Conservation (phyloP, 441 rosid genomes). For the Raphanus hybrid region DNA sequence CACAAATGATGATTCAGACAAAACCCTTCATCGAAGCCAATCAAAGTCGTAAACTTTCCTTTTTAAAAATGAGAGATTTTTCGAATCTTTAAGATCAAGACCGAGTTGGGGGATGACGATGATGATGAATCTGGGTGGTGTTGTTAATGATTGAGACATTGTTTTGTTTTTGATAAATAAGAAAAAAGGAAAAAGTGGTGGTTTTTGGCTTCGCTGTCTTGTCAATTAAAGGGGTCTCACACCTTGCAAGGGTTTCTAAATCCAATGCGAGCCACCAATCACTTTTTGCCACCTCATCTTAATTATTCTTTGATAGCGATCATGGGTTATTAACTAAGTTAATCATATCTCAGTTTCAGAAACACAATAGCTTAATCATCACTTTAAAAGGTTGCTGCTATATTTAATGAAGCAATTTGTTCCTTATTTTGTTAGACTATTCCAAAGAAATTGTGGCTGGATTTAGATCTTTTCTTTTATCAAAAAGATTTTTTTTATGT, state of each 20-base stretch:
- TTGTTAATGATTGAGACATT: slow-evolving; percentile 41
- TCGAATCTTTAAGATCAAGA: slow-evolving; percentile 35
- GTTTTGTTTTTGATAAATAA: slow-evolving; percentile 25
- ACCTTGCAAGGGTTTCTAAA: slow-evolving; percentile 16
- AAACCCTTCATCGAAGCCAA: slow-evolving; percentile 40
- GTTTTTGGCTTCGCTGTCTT: slow-evolving; percentile 41
- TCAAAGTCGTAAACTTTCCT: slow-evolving; percentile 33
- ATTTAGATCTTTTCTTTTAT: too few species aligned
- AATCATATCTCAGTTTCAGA: slow-evolving; percentile 6
- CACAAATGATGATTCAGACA: slow-evolving; percentile 25
- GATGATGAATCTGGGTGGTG: slow-evolving; percentile 33
- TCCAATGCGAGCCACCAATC: slow-evolving; percentile 31
- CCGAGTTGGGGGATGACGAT: slow-evolving; percentile 36
- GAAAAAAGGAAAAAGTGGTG: slow-evolving; percentile 10
- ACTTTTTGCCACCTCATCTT: slow-evolving; percentile 16
- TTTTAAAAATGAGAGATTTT: not conserved
- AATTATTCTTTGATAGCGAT: slow-evolving; percentile 26
- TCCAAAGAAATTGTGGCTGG: too few species aligned
- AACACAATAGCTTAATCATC: slow-evolving; percentile 28
- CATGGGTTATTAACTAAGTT: slow-evolving; percentile 6
- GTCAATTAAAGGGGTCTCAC: slow-evolving; percentile 29
- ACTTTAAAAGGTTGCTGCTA: slow-evolving; percentile 14
- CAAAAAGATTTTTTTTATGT: too few species aligned
- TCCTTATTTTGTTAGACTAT: too few species aligned
- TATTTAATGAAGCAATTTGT: not conserved